Conservation (phyloP, 257 asterid genomes). For the Plectranthus barbatus region DNA sequence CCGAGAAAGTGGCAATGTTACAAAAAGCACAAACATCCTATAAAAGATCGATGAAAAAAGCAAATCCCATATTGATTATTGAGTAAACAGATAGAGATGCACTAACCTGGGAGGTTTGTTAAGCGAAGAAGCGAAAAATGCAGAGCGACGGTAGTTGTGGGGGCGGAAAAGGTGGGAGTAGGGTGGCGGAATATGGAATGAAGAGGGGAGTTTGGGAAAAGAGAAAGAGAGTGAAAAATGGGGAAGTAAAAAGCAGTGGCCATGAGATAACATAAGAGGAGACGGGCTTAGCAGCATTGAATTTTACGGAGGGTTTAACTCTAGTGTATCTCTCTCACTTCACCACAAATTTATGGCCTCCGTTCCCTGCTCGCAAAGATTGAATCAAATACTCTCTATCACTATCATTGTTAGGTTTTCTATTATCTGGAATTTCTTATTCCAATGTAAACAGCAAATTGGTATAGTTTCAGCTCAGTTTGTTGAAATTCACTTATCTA, state of each 20-base stretch:
- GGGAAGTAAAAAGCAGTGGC: conserved; percentile 35
- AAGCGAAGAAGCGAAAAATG: conserved; percentile 25
- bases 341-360: conserved; percentile 16
- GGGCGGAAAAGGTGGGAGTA: conserved; percentile 9
- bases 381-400: not conserved
- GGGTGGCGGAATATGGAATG: conserved; percentile 18
- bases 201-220: conserved; percentile 19
- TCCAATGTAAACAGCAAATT: too few species aligned
- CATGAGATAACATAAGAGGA: conserved; percentile 24
- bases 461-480: too few species aligned
- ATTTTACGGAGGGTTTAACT: not conserved
- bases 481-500: too few species aligned
- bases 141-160: conserved; percentile 9
- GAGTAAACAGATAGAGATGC: not conserved
- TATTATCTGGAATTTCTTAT: too few species aligned
- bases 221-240: conserved; percentile 21
- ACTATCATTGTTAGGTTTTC: not conserved
- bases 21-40: not conserved
- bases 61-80: not conserved
- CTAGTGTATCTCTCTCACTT: not conserved
- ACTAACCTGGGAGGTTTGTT: conserved; percentile 47
- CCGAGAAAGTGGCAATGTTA: not conserved
- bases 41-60: not conserved
- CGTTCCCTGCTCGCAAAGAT: not conserved
- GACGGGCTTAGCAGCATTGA: conserved; percentile 32